Percentiles rank a stretch among this genome's conserved stretches.
Conservation (phyloP, 495 filamentous ascomycete genomes). For the Aspergillus conjunctus region DNA sequence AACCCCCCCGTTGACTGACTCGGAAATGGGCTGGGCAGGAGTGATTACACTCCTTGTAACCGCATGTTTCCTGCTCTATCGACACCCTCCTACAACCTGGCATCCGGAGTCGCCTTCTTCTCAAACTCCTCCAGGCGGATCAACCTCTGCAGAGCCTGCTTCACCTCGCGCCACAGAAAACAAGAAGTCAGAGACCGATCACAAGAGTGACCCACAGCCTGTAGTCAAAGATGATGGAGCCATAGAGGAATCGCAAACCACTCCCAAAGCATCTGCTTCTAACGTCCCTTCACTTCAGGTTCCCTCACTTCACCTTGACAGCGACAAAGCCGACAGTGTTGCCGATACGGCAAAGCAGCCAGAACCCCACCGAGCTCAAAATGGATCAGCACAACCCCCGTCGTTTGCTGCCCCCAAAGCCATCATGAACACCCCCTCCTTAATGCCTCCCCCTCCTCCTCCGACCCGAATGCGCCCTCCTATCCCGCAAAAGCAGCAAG, state of each 20-base stretch:
- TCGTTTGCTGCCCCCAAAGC: background rate
- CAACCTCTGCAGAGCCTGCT: conserved; percentile 22
- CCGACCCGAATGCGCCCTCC: conserved; percentile 29
- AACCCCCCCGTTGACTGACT: background rate
- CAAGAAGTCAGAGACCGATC: background rate
- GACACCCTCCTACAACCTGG: conserved; percentile 34
- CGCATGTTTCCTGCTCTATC: conserved; percentile 38
- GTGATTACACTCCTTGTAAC: conserved; percentile 37
- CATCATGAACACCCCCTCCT: conserved; percentile 26
- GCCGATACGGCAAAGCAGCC: background rate
- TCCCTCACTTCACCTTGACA: conserved; percentile 37
- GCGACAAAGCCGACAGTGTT: conserved; percentile 13
- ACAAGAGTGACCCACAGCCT: conserved; percentile 1
- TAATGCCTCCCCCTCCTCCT: conserved; percentile 43
- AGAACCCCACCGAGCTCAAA: conserved; percentile 15
- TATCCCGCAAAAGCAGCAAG: conserved; percentile 27
- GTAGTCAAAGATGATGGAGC: conserved; percentile 17
- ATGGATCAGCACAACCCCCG: conserved; percentile 14
- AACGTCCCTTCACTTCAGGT: conserved; percentile 40
- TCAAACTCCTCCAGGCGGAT: conserved; percentile 28
- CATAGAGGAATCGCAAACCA: conserved; percentile 43
- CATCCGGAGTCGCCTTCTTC: conserved; percentile 21
- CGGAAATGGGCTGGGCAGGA: conserved; percentile 44
- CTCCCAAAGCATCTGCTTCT: conserved; percentile 50
- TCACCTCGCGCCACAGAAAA: conserved; percentile 20